These are phyloP conservation scores for Eragrostis tef DNA, from an alignment of 202 grass and related monocot species.

Conservation along the genomic window DNA sequence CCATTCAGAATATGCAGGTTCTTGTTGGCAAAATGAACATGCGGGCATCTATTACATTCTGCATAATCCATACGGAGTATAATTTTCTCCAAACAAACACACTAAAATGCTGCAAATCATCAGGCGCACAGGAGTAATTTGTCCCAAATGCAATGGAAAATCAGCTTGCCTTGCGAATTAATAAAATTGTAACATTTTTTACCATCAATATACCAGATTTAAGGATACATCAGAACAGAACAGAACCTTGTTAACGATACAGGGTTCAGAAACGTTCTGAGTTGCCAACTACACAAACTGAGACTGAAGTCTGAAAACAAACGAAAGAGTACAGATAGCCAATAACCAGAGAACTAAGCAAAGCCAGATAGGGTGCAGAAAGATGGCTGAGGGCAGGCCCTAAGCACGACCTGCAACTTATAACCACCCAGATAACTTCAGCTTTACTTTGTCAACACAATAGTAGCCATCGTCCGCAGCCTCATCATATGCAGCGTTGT, in stretches of 20 bases:
- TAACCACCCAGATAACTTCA: slow-evolving; percentile 15
- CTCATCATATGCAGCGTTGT: background rate
- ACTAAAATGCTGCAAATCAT: too few relatives aligned
- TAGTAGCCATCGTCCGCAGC: slow-evolving; percentile 33
- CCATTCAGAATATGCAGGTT: too few relatives aligned
- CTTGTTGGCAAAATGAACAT: too few relatives aligned
- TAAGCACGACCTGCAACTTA: background rate
- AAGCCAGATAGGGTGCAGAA: background rate
- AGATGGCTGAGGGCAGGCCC: background rate
- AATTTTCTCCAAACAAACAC: too few relatives aligned
- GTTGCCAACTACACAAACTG: background rate
- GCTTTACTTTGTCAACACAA: slow-evolving; percentile 46
- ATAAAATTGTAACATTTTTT: background rate
- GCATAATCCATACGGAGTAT: too few relatives aligned
- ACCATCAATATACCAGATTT: background rate
- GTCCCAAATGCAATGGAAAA: background rate
- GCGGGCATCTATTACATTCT: too few relatives aligned
- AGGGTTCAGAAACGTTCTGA: background rate
- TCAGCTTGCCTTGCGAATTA: background rate
- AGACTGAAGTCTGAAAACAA: slow-evolving; percentile 3
- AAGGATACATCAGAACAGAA: background rate
- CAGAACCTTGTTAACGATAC: background rate
- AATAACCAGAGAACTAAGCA: background rate
- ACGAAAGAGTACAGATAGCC: background rate
- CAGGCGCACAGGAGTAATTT: background rate